Evolutionary conservation across 352 stramenopile genomes (phyloP).

Genomic region (Phytophthora litchii): DNA sequence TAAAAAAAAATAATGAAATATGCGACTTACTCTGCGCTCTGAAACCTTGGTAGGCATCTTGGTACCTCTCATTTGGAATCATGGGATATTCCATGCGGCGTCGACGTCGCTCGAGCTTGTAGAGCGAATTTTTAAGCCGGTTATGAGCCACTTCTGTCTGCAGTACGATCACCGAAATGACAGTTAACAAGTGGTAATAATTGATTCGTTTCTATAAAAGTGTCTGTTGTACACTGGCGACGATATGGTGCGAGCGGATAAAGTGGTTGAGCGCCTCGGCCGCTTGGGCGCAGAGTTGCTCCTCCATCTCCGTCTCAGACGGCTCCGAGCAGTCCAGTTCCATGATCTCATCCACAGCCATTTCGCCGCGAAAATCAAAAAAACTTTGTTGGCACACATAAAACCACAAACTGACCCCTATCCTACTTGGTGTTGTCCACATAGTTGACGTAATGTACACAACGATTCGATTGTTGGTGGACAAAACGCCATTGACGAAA

Average conservation of each 20-base stretch:
- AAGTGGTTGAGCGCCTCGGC: constrained; percentile 75
- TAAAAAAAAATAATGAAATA: constrained; percentile 5
- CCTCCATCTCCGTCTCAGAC: constrained; percentile 62
- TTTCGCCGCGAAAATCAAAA: constrained; percentile 14
- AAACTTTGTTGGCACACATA: no score
- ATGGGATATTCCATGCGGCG: constrained; percentile 37
- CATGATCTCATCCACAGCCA: constrained; percentile 14
- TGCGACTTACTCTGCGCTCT: constrained; percentile 54
- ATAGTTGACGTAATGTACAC: background rate
- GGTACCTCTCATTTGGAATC: constrained; percentile 23
- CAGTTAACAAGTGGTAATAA: background rate
- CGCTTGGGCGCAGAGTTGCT: constrained; percentile 75
- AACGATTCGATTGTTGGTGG: constrained; percentile 10
- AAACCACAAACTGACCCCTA: no score
- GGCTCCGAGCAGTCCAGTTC: constrained; percentile 11
- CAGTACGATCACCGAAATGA: constrained; percentile 12
- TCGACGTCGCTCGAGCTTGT: constrained; percentile 32
- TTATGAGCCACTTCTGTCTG: constrained; percentile 71
- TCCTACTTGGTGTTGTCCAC: background rate
- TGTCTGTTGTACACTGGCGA: constrained; percentile 49
- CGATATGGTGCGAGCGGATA: constrained; percentile 59
- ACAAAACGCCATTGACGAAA: constrained; percentile 18
- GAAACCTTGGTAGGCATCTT: constrained; percentile 53
- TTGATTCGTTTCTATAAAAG: background rate
- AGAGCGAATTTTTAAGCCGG: constrained; percentile 46